A percentile compares a stretch with the other conserved stretches of the same genome.
Evolutionary conservation across 495 filamentous ascomycete species (phyloP).

Genomic region (Lophium mytilinum): DNA sequence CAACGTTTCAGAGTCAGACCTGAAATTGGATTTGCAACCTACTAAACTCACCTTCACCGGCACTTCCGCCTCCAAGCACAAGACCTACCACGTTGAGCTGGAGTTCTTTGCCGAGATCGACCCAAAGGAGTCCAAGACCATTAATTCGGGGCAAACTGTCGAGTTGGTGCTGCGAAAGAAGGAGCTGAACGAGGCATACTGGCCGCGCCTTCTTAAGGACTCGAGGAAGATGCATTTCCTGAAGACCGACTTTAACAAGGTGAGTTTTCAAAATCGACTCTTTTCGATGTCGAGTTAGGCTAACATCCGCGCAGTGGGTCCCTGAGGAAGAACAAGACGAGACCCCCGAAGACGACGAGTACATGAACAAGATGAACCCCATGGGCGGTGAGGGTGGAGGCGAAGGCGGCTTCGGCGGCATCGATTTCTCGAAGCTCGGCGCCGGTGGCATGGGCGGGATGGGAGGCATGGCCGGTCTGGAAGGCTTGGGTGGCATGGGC

Average conservation of each 20-base stretch:
- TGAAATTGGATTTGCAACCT: conserved; percentile 73
- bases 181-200: conserved; percentile 82
- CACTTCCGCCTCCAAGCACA: conserved; percentile 68
- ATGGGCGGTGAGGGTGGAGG: conserved; percentile 47
- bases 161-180: conserved; percentile 94
- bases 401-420: conserved; percentile 56
- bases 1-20: conserved; percentile 60
- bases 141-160: conserved; percentile 76
- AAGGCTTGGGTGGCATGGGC: conserved; percentile 9
- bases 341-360: conserved; percentile 67
- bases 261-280: conserved; percentile 39
- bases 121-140: conserved; percentile 63
- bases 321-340: conserved; percentile 99
- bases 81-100: conserved; percentile 76
- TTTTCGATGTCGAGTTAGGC: background rate
- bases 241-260: conserved; percentile 98
- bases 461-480: conserved; percentile 31
- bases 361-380: conserved; percentile 58
- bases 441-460: conserved; percentile 45
- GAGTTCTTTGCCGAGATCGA: conserved; percentile 92
- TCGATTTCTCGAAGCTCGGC: conserved; percentile 86
- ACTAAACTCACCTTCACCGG: conserved; percentile 74
- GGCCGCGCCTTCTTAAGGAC: conserved; percentile 90
- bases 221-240: conserved; percentile 85
- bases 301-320: conserved; percentile 61